Conservation (phyloP, 176 grass and related monocot species). For the Paspalum notatum region DNA sequence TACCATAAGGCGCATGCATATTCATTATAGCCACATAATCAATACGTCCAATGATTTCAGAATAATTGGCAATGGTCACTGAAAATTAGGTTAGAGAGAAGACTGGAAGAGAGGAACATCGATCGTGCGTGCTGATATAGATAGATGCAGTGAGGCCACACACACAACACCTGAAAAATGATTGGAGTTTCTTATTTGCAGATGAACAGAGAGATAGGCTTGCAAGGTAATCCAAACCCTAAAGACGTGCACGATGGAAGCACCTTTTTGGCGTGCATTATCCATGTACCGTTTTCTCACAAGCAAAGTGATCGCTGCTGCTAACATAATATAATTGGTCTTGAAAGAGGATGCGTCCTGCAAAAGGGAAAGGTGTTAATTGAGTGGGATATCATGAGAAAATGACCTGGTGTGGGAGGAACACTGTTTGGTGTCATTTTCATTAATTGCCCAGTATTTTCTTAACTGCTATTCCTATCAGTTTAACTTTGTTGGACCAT, state of each 20-base stretch:
- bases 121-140: not conserved
- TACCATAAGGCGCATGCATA: not conserved
- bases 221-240: constrained; percentile 35
- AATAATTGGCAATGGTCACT: not conserved
- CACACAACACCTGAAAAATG: constrained; percentile 38
- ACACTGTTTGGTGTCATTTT: not conserved
- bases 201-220: constrained; percentile 31
- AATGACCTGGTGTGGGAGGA: not conserved
- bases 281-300: not conserved
- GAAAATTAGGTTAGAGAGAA: not conserved
- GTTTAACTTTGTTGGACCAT: not conserved
- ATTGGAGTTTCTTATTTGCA: constrained; percentile 40
- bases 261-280: constrained; percentile 38
- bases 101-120: too few species aligned
- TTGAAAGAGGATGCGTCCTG: not conserved
- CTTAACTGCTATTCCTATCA: not conserved
- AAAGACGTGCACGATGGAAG: constrained; percentile 43
- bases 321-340: not conserved
- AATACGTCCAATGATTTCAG: not conserved
- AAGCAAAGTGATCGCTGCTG: not conserved
- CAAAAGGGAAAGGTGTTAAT: not conserved
- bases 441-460: too few species aligned
- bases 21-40: not conserved
- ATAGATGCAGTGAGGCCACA: not conserved
- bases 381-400: constrained; percentile 4